These are phyloP conservation scores for Lentinus tigrinus DNA, from an alignment of 768 basidiomycete species.

Conservation along the genomic window DNA sequence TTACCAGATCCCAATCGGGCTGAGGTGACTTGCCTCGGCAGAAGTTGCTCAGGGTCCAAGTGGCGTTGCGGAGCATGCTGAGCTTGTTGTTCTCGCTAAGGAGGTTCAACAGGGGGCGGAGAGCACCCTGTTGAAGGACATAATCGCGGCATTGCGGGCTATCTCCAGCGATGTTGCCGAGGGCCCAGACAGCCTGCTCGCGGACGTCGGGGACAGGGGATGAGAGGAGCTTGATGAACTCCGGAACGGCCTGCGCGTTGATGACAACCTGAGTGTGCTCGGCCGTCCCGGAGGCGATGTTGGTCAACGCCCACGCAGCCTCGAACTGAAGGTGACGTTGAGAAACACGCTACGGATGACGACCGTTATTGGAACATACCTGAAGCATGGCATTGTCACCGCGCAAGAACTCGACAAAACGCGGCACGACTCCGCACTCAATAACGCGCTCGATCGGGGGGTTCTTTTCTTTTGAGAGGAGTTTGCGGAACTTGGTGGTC, in stretches of 20 bases:
- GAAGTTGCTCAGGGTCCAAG: slow-evolving; percentile 99
- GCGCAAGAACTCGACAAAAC: slow-evolving; percentile 93
- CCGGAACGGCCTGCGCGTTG: slow-evolving; percentile 88
- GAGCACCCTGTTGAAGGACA: slow-evolving; percentile 89
- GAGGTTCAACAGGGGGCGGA: slow-evolving; percentile 86
- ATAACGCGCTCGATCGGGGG: slow-evolving; percentile 99
- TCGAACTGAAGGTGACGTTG: slow-evolving; percentile 66
- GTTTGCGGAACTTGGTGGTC: slow-evolving; percentile 97
- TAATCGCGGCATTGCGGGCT: slow-evolving; percentile 97
- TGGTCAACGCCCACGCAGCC: slow-evolving; percentile 97
- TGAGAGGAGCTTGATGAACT: slow-evolving; percentile 94
- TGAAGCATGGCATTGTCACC: slow-evolving; percentile 82
- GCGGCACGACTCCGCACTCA: slow-evolving; percentile 94
- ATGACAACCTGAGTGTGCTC: slow-evolving; percentile 99
- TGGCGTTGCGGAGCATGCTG: slow-evolving; percentile 97
- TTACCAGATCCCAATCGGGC: slow-evolving; percentile 94
- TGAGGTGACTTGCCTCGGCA: slow-evolving; percentile 98
- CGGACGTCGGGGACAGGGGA: slow-evolving; percentile 95
- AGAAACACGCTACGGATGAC: background rate
- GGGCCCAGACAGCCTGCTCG: slow-evolving; percentile 99
- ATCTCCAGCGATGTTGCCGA: slow-evolving; percentile 99
- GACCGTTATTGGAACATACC: slow-evolving; percentile 36
- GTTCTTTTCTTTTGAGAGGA: slow-evolving; percentile 99
- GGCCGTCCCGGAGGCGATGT: slow-evolving; percentile 97
- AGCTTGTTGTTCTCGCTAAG: slow-evolving; percentile 97